Base-by-base conservation (phyloP, 108 stramenopile genomes). In the Skeletonema potamos region DNA sequence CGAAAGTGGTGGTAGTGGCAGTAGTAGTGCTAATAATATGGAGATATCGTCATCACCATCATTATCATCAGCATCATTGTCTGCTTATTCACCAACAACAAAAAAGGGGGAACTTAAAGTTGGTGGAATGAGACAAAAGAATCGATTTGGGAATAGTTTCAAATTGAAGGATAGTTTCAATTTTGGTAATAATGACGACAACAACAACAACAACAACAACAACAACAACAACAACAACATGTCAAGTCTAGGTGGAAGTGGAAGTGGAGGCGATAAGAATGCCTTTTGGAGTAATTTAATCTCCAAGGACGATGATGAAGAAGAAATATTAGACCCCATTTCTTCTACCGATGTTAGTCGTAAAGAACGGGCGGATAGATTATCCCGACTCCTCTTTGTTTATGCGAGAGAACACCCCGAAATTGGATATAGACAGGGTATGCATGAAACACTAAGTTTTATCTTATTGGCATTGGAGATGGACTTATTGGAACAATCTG, bases 401-500 rank as follows among this genome's bases (percentile, higher is more conserved):
- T 83, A 86, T 51, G 76, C 86, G 9, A 67, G 73, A 44, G 85
- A 83, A 61, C 84, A 91, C 36, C 73, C 85, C 1, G 66, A 58
- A 10, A 82, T 90, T 54, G 93, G 91, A 54, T 92, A 94, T 80
- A 86, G 90, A 41, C 91, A 94, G 68, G 93, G 93, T 6, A 94
- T 94, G 93, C 93, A 94, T 58, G 93, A 94, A 58, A 84, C 92
- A 58, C 81, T 88, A 5, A 86, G 85, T 55, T 89, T 86, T 62
- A 46, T 92, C 6, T 30, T 92, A 36, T 70, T 83, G 76, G 88
- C 74, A 1, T 43, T 90, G 12, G 93, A 94, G 79, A 81, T 86
- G 70, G 90, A 91, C 55, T 29, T 80, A 27, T 55, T 76, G 30
- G 62, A 68, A 36, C 26, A 67, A 29, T 26, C 43, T 1, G 34